Evolutionary conservation across 495 filamentous ascomycete species (phyloP).

Genomic region (Lasiosphaeria miniovina): DNA sequence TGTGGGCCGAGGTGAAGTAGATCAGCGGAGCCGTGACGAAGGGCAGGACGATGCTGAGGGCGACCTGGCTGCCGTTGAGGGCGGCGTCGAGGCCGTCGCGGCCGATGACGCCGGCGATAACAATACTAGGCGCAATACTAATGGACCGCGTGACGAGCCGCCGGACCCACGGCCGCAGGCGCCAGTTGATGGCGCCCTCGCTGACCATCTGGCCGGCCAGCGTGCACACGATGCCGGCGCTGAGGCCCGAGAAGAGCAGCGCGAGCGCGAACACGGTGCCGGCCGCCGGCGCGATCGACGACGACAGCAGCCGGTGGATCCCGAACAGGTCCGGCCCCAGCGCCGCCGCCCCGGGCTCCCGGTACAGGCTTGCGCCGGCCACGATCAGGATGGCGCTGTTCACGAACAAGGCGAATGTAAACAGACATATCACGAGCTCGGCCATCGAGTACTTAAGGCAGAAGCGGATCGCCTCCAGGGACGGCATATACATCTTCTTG

Average conservation of each 20-base stretch:
- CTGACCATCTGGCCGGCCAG: constrained; percentile 60
- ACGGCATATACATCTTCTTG: constrained; percentile 63
- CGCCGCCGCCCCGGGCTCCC: constrained; percentile 43
- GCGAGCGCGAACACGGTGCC: constrained; percentile 57
- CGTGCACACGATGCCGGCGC: constrained; percentile 57
- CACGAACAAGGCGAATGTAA: constrained; percentile 88
- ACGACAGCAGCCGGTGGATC: constrained; percentile 73
- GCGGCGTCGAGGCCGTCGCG: constrained; percentile 60
- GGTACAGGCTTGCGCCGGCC: constrained; percentile 73
- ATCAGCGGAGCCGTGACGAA: constrained; percentile 81
- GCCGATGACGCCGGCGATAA: constrained; percentile 69
- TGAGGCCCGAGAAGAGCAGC: constrained; percentile 51
- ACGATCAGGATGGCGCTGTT: constrained; percentile 90
- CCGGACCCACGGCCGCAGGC: constrained; percentile 52
- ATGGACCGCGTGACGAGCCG: constrained; percentile 55
- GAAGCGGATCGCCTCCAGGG: constrained; percentile 68
- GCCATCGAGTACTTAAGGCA: constrained; percentile 79
- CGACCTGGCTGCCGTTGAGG: constrained; percentile 75
- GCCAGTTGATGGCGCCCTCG: constrained; percentile 59
- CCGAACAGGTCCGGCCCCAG: constrained; percentile 72
- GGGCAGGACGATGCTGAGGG: constrained; percentile 73
- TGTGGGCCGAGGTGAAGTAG: constrained; percentile 78
- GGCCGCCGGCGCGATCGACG: constrained; percentile 67
- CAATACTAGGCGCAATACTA: constrained; percentile 71
- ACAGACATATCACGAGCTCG: constrained; percentile 71